phyloP scores from a whole-genome alignment of 805 yeast species.

The Lipomyces kockii region DNA sequence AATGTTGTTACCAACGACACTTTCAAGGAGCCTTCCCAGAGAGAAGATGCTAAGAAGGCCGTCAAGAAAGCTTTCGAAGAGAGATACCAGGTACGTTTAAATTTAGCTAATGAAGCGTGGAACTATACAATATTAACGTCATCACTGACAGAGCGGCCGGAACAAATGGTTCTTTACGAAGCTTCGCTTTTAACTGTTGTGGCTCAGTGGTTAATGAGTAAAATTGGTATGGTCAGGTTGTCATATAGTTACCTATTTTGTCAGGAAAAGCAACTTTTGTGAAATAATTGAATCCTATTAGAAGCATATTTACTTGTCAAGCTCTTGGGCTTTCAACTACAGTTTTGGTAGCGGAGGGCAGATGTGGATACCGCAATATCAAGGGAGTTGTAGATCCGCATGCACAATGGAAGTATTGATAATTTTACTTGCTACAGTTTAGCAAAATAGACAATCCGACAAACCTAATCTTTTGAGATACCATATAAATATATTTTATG shows the following conservation, averaged over 20 bases:
- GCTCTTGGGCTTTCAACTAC: not conserved
- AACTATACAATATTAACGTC: not conserved
- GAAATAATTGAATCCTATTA: constrained; percentile 6
- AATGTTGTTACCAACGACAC: constrained; percentile 88
- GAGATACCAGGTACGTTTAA: constrained; percentile 70
- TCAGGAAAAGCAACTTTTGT: constrained; percentile 7
- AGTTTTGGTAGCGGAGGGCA: not conserved
- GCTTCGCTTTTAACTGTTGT: constrained; percentile 73
- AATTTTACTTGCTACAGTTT: too few species aligned
- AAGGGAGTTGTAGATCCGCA: not conserved
- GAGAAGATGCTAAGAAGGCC: constrained; percentile 98
- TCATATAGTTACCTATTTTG: constrained; percentile 5
- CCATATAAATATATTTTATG: too few species aligned
- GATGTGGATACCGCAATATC: too few species aligned
- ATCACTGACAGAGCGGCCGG: constrained; percentile 76
- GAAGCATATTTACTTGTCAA: not conserved
- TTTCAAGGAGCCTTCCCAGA: constrained; percentile 95
- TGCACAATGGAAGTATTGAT: not conserved
- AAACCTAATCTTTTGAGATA: not conserved
- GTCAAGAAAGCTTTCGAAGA: constrained; percentile 99
- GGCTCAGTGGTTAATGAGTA: not conserved
- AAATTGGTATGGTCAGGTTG: constrained; percentile 11
- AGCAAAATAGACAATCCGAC: not conserved
- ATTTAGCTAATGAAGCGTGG: not conserved
- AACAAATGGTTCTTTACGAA: constrained; percentile 99